Conservation (phyloP, 129 eudicot species). For the Scalesia atractyloides region DNA sequence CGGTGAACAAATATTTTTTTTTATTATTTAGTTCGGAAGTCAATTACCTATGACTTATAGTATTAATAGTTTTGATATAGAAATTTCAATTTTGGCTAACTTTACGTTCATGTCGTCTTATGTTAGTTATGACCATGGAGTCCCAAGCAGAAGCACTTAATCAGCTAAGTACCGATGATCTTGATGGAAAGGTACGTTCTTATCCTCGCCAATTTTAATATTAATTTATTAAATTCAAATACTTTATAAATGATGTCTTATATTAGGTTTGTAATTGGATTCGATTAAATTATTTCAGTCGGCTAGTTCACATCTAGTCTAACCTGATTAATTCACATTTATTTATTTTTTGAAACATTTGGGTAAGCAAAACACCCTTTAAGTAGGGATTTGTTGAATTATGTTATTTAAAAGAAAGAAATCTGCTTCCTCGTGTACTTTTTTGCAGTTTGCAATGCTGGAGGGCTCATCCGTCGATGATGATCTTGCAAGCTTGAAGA, state of each 20-base stretch:
- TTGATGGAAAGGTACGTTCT: constrained; percentile 83
- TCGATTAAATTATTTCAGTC: no score
- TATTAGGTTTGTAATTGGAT: not conserved
- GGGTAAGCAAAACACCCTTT: not conserved
- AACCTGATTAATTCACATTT: no score
- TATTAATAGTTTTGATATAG: not conserved
- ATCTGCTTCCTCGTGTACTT: constrained; percentile 7
- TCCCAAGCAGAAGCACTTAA: constrained; percentile 91
- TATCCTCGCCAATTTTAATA: not conserved
- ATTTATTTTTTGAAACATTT: no score
- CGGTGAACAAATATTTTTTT: no score
- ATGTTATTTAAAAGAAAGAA: not conserved
- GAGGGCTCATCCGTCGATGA: constrained; percentile 94
- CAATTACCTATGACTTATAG: not conserved
- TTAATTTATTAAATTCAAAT: no score
- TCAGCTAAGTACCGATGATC: constrained; percentile 80
- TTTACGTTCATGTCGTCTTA: constrained; percentile 14
- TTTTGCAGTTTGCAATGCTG: constrained; percentile 81
- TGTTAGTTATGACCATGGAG: constrained; percentile 88
- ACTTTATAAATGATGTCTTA: not conserved
- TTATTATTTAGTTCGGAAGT: no score
- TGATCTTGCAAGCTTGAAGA: constrained; percentile 85
- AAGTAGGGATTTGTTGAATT: not conserved
- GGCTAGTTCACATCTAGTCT: no score
- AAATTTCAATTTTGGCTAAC: constrained; percentile 1